Evolutionary conservation across 2,329 filamentous ascomycete species (phyloP), one percentile per base, ranked within the genome.

Genomic region (Xylariales sp.): DNA sequence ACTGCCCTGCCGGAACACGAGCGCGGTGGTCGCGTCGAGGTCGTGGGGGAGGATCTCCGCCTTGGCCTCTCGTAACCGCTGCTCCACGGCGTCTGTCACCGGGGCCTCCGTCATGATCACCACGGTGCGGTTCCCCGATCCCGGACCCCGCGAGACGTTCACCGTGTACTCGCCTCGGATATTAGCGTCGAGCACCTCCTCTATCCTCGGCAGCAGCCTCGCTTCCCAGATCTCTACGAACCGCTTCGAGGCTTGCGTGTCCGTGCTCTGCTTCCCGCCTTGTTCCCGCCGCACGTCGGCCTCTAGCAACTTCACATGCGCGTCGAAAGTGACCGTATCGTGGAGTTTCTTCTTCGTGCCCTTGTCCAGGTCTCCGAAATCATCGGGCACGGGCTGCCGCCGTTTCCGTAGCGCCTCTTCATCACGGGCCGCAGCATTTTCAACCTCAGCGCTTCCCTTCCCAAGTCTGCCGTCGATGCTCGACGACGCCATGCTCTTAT

Each of bases 151-250:
- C 0, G 59, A 58, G 18, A 69, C 62, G 34, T 68, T 69, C 45
- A 72, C 52, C n/a, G 54, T 69, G 46, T 68, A 72, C 36, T 54
- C 62, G 2, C 56, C 60, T 41, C 63, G 14, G n/a, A 65, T 43
- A 16, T 63, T 57, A 0, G 56, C 52, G 30, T 72, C 71, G 5
- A 71, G 59, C 12, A 69, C 56, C 28, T 69, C 14, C 48, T 69
- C 62, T 32, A 71, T n/a, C 5, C 32, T 46, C 2, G 65, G 57
- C 32, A 69, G 45, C 6, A 71, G 61, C 18, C 63, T 43, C n/a
- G 64, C 18, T 52, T 69, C 66, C 69, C 69, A 72, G 7, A 56
- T 49, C 36, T 60, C 53, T n/a, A 68, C 53, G 55, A 72, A 70
- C 10, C 59, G 36, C 12, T 49, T 65, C 23, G 65, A 67, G 16